Conservation (phyloP, 768 basidiomycete genomes). For the Lactarius pseudohatsudake region DNA sequence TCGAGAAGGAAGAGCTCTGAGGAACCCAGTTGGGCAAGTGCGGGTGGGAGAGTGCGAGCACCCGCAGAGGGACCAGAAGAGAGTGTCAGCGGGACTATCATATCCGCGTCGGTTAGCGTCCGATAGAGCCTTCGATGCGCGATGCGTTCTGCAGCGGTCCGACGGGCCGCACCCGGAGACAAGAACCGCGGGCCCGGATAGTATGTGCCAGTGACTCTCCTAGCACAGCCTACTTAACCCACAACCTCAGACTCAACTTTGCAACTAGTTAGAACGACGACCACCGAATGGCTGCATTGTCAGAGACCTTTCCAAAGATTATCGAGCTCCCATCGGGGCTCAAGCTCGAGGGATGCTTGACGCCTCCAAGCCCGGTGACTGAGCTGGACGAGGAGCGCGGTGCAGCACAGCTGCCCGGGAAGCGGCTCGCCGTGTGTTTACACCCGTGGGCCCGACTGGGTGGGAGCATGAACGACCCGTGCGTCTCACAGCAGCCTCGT, state of each 20-base stretch:
- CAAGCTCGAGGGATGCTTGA: conserved; percentile 23
- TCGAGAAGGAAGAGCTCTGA: conserved; percentile 84
- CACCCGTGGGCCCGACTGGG: conserved; percentile 90
- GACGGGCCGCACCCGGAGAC: neutral
- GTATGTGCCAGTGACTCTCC: neutral
- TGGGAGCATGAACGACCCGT: conserved; percentile 76
- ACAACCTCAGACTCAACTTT: neutral
- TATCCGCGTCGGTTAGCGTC: conserved; percentile 31
- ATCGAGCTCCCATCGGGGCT: conserved; percentile 25
- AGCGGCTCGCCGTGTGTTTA: conserved; percentile 63
- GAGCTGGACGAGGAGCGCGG: conserved; percentile 25
- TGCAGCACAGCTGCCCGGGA: conserved; percentile 21
- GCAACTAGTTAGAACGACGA: neutral
- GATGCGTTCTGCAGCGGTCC: neutral
- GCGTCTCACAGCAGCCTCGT: conserved; percentile 35
- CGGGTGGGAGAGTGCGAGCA: conserved; percentile 49
- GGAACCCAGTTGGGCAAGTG: conserved; percentile 70
- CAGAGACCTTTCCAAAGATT: conserved; percentile 20
- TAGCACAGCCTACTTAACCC: neutral
- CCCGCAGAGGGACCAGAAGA: conserved; percentile 37
- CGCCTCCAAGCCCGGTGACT: conserved; percentile 19
- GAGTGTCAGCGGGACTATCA: conserved; percentile 67
- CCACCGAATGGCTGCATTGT: conserved; percentile 2
- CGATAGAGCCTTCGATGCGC: neutral
- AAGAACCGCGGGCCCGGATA: neutral